Conservation (phyloP, 2,329 filamentous ascomycete species). For the Ceratocystis lukuohia region DNA sequence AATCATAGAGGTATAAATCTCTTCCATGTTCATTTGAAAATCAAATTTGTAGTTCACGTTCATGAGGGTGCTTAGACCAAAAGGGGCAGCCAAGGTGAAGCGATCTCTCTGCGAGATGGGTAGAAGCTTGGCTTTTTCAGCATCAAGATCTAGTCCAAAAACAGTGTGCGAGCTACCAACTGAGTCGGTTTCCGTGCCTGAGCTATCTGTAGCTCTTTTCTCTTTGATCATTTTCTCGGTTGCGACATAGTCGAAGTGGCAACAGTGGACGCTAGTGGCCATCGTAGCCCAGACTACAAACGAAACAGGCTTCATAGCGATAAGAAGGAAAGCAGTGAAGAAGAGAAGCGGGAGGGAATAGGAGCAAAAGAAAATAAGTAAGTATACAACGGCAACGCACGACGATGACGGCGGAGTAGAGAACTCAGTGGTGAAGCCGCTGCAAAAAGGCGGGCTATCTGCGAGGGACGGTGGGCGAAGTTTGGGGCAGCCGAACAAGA, state of each 20-base stretch:
- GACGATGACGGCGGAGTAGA: neutral
- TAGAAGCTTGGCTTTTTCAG: neutral
- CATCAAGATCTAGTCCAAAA: neutral
- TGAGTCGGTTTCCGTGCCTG: neutral
- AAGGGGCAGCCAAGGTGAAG: conserved; percentile 20
- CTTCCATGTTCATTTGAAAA: conserved; percentile 33
- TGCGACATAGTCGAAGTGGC: neutral
- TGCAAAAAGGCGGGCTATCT: too few relatives aligned
- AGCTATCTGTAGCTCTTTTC: neutral
- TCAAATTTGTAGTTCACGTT: conserved; percentile 25
- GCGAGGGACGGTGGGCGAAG: too few relatives aligned
- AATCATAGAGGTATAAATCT: conserved; percentile 33
- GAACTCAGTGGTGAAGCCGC: too few relatives aligned
- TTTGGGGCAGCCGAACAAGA: too few relatives aligned
- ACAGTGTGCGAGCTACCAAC: neutral
- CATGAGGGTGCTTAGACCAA: conserved; percentile 27
- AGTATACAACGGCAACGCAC: neutral
- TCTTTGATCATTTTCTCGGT: neutral
- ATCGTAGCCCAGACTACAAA: neutral
- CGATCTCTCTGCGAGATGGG: neutral
- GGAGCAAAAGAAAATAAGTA: neutral
- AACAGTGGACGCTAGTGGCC: neutral
- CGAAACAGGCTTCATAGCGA: neutral
- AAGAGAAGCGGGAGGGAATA: too few relatives aligned
- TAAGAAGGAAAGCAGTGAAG: neutral